Conservation (phyloP, 2,329 filamentous ascomycete genomes). For the Alternaria panax region DNA sequence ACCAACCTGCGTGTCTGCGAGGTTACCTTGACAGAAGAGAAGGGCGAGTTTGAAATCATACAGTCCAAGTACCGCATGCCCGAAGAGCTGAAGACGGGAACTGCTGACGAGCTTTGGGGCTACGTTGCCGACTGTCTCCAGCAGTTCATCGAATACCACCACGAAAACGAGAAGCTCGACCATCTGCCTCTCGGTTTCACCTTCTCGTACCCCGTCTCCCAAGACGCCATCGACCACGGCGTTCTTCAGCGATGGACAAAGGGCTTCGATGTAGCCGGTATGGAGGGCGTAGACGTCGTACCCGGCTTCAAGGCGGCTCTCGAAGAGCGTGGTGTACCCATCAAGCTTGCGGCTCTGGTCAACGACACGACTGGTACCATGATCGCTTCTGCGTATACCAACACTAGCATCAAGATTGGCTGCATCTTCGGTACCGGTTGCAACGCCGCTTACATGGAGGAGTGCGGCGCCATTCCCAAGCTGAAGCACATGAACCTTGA, state of each 20-base stretch:
- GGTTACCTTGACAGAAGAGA: conserved; percentile 84
- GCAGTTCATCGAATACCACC: conserved; percentile 90
- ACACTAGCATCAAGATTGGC: conserved; percentile 88
- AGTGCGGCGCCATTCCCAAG: conserved; percentile 90
- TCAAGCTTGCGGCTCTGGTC: conserved; percentile 91
- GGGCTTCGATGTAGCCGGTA: conserved; percentile 91
- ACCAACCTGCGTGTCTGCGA: conserved; percentile 96
- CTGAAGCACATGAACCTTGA: conserved; percentile 89
- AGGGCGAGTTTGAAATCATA: conserved; percentile 93
- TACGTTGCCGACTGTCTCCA: conserved; percentile 93
- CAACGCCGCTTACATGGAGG: conserved; percentile 98
- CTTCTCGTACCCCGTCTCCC: conserved; percentile 93
- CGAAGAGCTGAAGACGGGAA: conserved; percentile 88
- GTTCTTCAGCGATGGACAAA: conserved; percentile 96
- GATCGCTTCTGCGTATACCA: conserved; percentile 97
- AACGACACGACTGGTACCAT: conserved; percentile 98
- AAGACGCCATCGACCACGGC: conserved; percentile 92
- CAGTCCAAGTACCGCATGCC: conserved; percentile 97
- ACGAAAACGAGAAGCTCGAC: conserved; percentile 69
- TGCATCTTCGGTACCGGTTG: conserved; percentile 99
- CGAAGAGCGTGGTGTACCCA: conserved; percentile 78
- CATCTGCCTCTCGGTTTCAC: conserved; percentile 88
- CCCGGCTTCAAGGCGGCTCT: conserved; percentile 86
- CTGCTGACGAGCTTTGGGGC: conserved; percentile 88
- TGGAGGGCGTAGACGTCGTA: conserved; percentile 90